These are phyloP conservation scores for Hypoxylon perforatum DNA, from an alignment of 495 filamentous ascomycete species.

Conservation along the genomic window DNA sequence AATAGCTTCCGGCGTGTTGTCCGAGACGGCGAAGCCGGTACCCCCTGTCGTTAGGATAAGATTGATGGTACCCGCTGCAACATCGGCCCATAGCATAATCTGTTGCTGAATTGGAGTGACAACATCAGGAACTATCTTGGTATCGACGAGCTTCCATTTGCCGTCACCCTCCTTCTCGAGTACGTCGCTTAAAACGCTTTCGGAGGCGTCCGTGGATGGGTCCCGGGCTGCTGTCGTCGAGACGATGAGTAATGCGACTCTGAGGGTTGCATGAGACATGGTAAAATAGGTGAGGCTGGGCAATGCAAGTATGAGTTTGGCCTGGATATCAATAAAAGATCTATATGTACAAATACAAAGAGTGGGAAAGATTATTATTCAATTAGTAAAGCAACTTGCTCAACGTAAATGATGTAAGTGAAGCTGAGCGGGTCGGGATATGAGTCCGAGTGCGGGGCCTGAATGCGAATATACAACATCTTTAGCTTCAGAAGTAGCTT, in stretches of 20 bases:
- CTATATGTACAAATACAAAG: not conserved
- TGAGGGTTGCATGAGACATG: slow-evolving; percentile 58
- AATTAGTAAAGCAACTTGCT: not conserved
- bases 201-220: slow-evolving; percentile 80
- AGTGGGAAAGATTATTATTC: no score
- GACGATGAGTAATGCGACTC: slow-evolving; percentile 83
- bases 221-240: slow-evolving; percentile 92
- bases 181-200: slow-evolving; percentile 69
- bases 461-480: not conserved
- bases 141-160: slow-evolving; percentile 75
- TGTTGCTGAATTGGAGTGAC: slow-evolving; percentile 76
- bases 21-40: slow-evolving; percentile 91
- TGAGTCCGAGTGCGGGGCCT: slow-evolving; percentile 26
- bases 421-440: not conserved
- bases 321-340: not conserved
- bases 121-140: slow-evolving; percentile 85
- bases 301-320: not conserved
- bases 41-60: slow-evolving; percentile 90
- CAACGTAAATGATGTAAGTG: slow-evolving; percentile 16
- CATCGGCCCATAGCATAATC: slow-evolving; percentile 76
- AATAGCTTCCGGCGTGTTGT: slow-evolving; percentile 92
- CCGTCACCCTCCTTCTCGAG: slow-evolving; percentile 71
- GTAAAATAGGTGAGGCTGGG: not conserved
- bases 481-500: not conserved
- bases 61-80: slow-evolving; percentile 67